These are phyloP conservation scores for Aspergillus bridgeri DNA, from an alignment of 495 filamentous ascomycete species.

Conservation along the genomic window DNA sequence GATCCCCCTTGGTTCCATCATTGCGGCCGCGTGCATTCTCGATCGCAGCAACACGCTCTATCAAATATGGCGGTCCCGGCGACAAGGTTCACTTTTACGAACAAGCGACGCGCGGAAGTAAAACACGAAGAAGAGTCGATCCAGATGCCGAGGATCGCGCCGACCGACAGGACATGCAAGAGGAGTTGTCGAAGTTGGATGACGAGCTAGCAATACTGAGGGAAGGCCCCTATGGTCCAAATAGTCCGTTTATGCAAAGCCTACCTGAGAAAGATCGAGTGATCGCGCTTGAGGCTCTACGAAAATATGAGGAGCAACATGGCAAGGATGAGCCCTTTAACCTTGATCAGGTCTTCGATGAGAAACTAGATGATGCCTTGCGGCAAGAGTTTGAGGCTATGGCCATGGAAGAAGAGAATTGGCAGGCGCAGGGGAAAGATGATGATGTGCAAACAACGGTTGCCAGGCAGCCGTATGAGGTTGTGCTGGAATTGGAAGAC, in stretches of 20 bases:
- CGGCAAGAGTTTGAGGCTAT: slow-evolving; percentile 42
- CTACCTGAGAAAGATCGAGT: slow-evolving; percentile 39
- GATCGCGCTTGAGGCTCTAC: slow-evolving; percentile 40
- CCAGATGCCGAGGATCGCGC: slow-evolving; percentile 52
- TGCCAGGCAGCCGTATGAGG: slow-evolving; percentile 21
- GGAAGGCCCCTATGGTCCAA: slow-evolving; percentile 40
- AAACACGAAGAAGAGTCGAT: slow-evolving; percentile 36
- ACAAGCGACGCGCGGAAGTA: slow-evolving; percentile 34
- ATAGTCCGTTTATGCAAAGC: slow-evolving; percentile 40
- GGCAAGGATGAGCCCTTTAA: slow-evolving; percentile 20
- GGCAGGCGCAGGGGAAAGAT: slow-evolving; percentile 22
- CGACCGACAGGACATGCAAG: slow-evolving; percentile 42
- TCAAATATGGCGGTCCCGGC: slow-evolving; percentile 39
- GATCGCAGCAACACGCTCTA: slow-evolving; percentile 30
- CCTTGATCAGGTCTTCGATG: slow-evolving; percentile 41
- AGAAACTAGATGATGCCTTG: slow-evolving; percentile 44
- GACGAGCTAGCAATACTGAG: slow-evolving; percentile 48
- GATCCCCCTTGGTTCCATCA: slow-evolving; percentile 24
- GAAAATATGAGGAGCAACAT: slow-evolving; percentile 38
- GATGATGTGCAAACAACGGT: slow-evolving; percentile 20
- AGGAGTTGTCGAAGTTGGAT: slow-evolving; percentile 49
- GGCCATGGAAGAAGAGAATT: slow-evolving; percentile 39
- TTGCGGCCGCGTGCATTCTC: slow-evolving; percentile 31
- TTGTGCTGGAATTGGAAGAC: slow-evolving; percentile 17
- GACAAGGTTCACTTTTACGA: slow-evolving; percentile 46